Evolutionary conservation across 108 stramenopile species (phyloP), one percentile per base, ranked within the genome.

Genomic region (Nannochloropsis oceanica): DNA sequence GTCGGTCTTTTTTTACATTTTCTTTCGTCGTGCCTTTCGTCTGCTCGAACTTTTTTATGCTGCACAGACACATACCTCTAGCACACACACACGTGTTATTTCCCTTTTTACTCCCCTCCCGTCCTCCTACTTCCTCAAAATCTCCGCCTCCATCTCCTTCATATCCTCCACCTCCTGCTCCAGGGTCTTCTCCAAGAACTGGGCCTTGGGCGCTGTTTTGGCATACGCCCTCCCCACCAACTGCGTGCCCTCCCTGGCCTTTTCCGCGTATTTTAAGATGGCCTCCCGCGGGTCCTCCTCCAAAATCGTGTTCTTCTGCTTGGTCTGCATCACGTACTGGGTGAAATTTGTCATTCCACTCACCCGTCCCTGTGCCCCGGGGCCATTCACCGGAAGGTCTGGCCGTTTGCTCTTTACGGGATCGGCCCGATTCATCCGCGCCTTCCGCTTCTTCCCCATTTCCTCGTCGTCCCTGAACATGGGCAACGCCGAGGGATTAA

Each of bases 241-340:
- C 84, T 84, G 81, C 80, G 84, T 80, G 25, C 84, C 87, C 44
- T 84, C 44, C 84, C 85, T 81, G 25, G 87, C 50, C 43, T 44
- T 84, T 26, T 80, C 83, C 44, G 84, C 84, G 43, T 84, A 84
- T 27, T 88, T 88, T 27, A 88, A 84, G 14, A 88, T 44, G 81
- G 84, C 87, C 81, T 84, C 87, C 25, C 87, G 84, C 22, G 87
- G 84, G 80, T 88, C 87, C 87, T 88, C 87, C 88, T 89, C 88
- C 82, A 82, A 43, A 20, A 86, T 59, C 26, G 73, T 86, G 42
- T 90, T 86, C 85, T 89, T 87, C 85, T 90, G 86, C 42, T 87
- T 87, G 43, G 88, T 88, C 84, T 89, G 84, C 88, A 90, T 90
- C 42, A 91, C 91, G 80, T 87, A 91, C 88, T 91, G 87, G 27